phyloP scores from a whole-genome alignment of 768 basidiomycete genomes.

The Astraeus odoratus region DNA sequence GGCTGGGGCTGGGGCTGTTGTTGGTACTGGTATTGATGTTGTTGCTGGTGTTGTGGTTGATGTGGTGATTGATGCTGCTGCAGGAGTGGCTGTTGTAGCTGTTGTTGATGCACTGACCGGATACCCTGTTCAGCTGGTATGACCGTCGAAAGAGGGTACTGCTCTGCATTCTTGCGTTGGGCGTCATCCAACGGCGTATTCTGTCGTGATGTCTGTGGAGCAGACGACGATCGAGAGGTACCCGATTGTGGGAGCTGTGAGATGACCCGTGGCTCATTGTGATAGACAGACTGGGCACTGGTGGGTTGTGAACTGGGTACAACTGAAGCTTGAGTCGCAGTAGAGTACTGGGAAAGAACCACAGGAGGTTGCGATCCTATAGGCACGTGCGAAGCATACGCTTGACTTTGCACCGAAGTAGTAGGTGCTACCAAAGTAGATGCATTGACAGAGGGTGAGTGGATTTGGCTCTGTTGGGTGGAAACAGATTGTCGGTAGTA shows the following conservation, averaged over 20 bases:
- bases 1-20: too few species aligned
- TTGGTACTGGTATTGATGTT: too few species aligned
- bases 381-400: not conserved
- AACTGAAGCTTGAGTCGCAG: not conserved
- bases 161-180: not conserved
- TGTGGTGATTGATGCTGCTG: too few species aligned
- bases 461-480: not conserved
- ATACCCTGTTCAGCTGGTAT: not conserved
- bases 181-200: not conserved
- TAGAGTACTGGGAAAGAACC: not conserved
- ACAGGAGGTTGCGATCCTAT: not conserved
- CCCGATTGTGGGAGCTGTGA: not conserved
- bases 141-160: not conserved
- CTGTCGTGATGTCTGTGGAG: slow-evolving; percentile 1
- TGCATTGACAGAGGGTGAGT: not conserved
- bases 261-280: not conserved
- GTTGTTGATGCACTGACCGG: not conserved
- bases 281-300: not conserved
- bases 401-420: not conserved
- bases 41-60: not conserved
- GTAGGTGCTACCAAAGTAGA: not conserved
- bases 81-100: not conserved
- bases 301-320: not conserved
- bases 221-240: not conserved
- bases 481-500: not conserved